Evolutionary conservation across 1,284 basidiomycete species (phyloP).

Genomic region (Cutaneotrichosporon arboriforme): DNA sequence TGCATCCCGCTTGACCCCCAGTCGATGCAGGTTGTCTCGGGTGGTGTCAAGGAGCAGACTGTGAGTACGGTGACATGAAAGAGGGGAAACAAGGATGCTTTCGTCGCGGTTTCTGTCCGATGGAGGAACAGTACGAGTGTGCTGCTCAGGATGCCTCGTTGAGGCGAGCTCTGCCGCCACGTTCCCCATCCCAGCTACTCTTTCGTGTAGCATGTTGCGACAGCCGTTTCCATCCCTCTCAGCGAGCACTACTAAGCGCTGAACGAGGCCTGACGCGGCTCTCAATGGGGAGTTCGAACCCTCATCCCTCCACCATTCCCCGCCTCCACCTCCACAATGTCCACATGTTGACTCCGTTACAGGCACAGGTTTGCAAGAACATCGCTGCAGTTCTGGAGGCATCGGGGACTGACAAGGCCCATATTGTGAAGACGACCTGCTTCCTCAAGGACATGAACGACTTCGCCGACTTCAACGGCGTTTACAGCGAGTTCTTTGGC

Average conservation of each 20-base stretch:
- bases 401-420: slow-evolving; percentile 66
- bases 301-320: no score
- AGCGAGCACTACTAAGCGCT: no score
- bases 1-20: slow-evolving; percentile 78
- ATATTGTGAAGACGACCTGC: slow-evolving; percentile 82
- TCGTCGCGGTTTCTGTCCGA: not conserved
- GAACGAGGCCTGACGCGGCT: no score
- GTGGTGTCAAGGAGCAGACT: slow-evolving; percentile 78
- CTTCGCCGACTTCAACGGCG: slow-evolving; percentile 71
- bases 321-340: no score
- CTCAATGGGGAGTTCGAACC: no score
- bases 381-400: slow-evolving; percentile 77
- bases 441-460: slow-evolving; percentile 92
- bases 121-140: no score
- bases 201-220: no score
- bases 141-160: no score
- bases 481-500: slow-evolving; percentile 74
- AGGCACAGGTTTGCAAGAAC: slow-evolving; percentile 77
- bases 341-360: not conserved
- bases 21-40: slow-evolving; percentile 66
- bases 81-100: not conserved
- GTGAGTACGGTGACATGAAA: slow-evolving; percentile 29
- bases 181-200: no score
- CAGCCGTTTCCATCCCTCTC: no score
- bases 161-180: no score